These are phyloP conservation scores for Henningerozyma blattae DNA, from an alignment of 805 yeast species.

Conservation along the genomic window DNA sequence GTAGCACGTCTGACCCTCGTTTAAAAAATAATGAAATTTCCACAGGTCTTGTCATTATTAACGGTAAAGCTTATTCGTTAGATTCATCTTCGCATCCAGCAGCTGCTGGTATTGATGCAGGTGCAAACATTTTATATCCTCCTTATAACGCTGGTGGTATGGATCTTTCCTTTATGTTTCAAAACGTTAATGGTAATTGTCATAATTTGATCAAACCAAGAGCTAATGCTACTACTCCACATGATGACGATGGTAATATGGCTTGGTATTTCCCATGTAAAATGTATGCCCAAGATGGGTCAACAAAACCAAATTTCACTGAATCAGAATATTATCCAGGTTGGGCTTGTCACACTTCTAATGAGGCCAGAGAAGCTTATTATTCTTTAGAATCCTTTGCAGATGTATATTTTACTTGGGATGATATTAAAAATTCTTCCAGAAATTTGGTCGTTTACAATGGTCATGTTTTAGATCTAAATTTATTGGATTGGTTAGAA, in stretches of 20 bases:
- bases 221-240: conserved; percentile 60
- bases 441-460: conserved; percentile 80
- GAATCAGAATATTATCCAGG: conserved; percentile 52
- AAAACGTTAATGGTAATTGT: conserved; percentile 88
- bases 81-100: conserved; percentile 65
- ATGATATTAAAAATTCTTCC: conserved; percentile 54
- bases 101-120: conserved; percentile 64
- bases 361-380: conserved; percentile 55
- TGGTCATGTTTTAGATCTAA: conserved; percentile 79
- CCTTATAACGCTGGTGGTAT: conserved; percentile 80
- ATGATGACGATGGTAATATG: conserved; percentile 41
- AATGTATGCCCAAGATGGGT: conserved; percentile 55
- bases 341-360: conserved; percentile 83
- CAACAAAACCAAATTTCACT: conserved; percentile 53
- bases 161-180: conserved; percentile 78
- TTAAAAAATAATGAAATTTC: conserved; percentile 47
- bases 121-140: conserved; percentile 67
- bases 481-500: conserved; percentile 64
- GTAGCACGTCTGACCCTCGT: conserved; percentile 37
- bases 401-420: conserved; percentile 84
- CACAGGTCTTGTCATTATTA: conserved; percentile 48
- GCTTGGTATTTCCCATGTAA: conserved; percentile 98
- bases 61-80: conserved; percentile 71
- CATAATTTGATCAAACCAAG: conserved; percentile 63
- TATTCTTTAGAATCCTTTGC: conserved; percentile 50